phyloP scores from a whole-genome alignment of 2,329 filamentous ascomycete species.

The Ustulina deusta region DNA sequence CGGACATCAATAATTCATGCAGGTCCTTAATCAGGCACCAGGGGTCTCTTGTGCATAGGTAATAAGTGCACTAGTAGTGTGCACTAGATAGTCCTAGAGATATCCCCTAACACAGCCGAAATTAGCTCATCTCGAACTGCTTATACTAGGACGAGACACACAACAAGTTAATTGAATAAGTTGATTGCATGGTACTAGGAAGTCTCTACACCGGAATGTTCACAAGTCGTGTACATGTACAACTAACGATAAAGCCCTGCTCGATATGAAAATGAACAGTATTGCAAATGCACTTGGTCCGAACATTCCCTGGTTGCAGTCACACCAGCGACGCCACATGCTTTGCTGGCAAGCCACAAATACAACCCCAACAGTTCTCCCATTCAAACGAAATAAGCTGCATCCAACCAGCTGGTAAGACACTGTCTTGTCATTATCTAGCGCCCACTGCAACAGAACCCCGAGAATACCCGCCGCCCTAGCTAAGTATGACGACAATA shows the following conservation, averaged over 20 bases:
- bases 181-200: too few species aligned
- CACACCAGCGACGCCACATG: slow-evolving; percentile 11
- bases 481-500: not conserved
- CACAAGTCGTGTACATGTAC: not conserved
- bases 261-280: not conserved
- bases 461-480: slow-evolving; percentile 21
- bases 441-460: not conserved
- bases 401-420: not conserved
- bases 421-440: slow-evolving; percentile 1
- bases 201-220: not conserved
- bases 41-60: not conserved
- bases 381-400: slow-evolving; percentile 4
- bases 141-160: not conserved
- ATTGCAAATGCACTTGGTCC: not conserved
- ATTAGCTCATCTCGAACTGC: slow-evolving; percentile 19
- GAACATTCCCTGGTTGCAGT: slow-evolving; percentile 5
- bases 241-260: not conserved
- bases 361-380: slow-evolving; percentile 1
- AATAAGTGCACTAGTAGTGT: not conserved
- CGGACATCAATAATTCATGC: slow-evolving; percentile 31
- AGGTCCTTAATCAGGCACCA: slow-evolving; percentile 26
- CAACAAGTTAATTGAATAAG: not conserved
- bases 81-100: not conserved
- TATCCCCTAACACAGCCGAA: not conserved
- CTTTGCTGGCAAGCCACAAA: slow-evolving; percentile 26